Evolutionary conservation across 2,329 filamentous ascomycete species (phyloP), one percentile per base, ranked within the genome.

Genomic region (Diaporthe helianthi): DNA sequence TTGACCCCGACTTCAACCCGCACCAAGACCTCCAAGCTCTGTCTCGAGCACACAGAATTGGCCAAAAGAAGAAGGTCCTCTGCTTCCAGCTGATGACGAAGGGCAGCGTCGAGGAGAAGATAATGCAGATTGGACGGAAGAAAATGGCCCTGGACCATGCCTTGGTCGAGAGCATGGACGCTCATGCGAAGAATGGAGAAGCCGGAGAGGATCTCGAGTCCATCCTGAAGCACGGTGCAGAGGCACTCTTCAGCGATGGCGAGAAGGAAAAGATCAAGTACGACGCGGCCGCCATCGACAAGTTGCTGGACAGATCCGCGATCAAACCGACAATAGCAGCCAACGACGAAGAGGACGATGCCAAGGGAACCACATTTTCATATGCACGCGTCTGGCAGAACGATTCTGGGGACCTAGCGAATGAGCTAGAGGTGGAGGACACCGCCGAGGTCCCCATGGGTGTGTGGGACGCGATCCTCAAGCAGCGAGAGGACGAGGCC

Each of bases 11-110:
- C 77, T 98, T 97, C 83, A 99, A 99, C 72, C 96, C 96, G 0
- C 96, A 99, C 76, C 96, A 99, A 79, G 97, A 99, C 76, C 92
- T 99, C 49, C 96, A 99, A 79, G 96, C 96, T 0, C 85, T 99
- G 36, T 97, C 95, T 36, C 90, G 97, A 73, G 96, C 95, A 22
- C 96, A 99, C 79, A 91, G 96, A 31, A 98, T 99, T 72, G 97
- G 97, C 0, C 97, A 99, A 80, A 93, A 94, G 79, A 94, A 96
- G 73, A 98, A 97, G 75, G 96, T 99, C 0, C 85, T 99, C 1
- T 97, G 97, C 73, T 97, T 98, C 76, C 95, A 98, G 78, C 83
- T 99, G 0, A 93, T 97, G 84, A 98, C 94, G 1, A 92, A 94
- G 70, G 88, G 91, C 49, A 95, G 91, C 33, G 93, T 92, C 0